Conservation (phyloP, 768 basidiomycete genomes). For the Suillus lakei region DNA sequence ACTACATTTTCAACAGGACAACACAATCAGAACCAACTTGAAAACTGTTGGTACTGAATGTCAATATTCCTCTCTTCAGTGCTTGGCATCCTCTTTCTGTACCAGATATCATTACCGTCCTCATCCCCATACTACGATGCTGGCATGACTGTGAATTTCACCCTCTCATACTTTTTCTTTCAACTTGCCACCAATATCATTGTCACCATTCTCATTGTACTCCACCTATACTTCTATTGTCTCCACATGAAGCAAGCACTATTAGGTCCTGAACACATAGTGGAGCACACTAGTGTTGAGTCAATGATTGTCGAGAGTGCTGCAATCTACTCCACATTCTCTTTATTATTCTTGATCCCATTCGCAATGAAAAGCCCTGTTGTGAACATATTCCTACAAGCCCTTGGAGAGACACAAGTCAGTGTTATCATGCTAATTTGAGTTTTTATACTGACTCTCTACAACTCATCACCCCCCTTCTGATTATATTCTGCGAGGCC, state of each 20-base stretch:
- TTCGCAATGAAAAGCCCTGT: slow-evolving; percentile 27
- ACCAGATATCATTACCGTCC: slow-evolving; percentile 29
- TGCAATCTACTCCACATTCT: slow-evolving; percentile 32
- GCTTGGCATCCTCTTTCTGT: slow-evolving; percentile 28
- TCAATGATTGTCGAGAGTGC: slow-evolving; percentile 34
- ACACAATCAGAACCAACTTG: too few species aligned
- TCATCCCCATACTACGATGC: slow-evolving; percentile 30
- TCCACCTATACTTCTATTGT: slow-evolving; percentile 32
- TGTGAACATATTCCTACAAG: slow-evolving; percentile 40
- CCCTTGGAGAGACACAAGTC: slow-evolving; percentile 39
- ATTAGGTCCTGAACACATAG: slow-evolving; percentile 25
- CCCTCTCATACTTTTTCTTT: slow-evolving; percentile 30
- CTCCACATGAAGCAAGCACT: slow-evolving; percentile 19
- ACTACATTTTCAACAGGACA: too few species aligned
- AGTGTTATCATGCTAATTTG: neutral
- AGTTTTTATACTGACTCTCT: neutral
- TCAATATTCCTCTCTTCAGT: slow-evolving; percentile 16
- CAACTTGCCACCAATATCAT: slow-evolving; percentile 32
- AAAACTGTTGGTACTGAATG: too few species aligned
- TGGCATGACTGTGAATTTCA: slow-evolving; percentile 25
- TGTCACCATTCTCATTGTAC: slow-evolving; percentile 28
- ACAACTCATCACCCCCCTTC: slow-evolving; percentile 41
- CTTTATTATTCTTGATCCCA: slow-evolving; percentile 30
- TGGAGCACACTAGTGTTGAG: slow-evolving; percentile 29
- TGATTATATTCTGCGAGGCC: slow-evolving; percentile 45